These are phyloP conservation scores for Xylaria multiplex DNA, from an alignment of 2,329 filamentous ascomycete genomes.

Conservation along the genomic window DNA sequence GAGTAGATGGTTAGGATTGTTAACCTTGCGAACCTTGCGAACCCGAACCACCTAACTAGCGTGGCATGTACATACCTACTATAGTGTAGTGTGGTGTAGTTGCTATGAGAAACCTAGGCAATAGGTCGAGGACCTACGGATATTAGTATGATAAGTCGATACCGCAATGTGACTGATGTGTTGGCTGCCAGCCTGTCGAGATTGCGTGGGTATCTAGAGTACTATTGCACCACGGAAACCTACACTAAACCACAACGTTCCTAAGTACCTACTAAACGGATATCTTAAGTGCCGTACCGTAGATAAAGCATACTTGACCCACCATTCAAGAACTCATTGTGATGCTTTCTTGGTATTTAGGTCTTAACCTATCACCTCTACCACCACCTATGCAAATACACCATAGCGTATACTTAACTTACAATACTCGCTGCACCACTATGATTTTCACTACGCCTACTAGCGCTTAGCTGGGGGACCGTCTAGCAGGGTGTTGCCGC, in stretches of 20 bases:
- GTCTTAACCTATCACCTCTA: not conserved
- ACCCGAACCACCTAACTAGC: not conserved
- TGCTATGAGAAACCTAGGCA: not conserved
- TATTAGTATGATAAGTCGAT: constrained; percentile 23
- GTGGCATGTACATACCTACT: no score
- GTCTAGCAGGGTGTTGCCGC: constrained; percentile 16
- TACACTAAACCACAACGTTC: not conserved
- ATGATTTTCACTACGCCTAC: constrained; percentile 20
- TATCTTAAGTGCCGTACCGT: no score
- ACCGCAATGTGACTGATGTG: constrained; percentile 21
- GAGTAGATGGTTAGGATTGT: constrained; percentile 25
- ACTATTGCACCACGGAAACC: not conserved
- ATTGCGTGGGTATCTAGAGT: constrained; percentile 4
- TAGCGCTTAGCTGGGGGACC: constrained; percentile 13
- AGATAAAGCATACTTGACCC: no score
- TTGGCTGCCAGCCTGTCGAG: constrained; percentile 17
- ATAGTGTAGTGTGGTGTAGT: not conserved
- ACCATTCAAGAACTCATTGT: not conserved
- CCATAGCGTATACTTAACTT: not conserved
- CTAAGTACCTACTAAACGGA: not conserved
- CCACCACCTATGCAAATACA: no score
- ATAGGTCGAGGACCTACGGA: constrained; percentile 8
- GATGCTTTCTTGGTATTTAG: not conserved
- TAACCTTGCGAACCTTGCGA: constrained; percentile 30
- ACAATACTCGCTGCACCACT: not conserved